A percentile compares a stretch with the other conserved stretches of the same genome.
Evolutionary conservation across 495 filamentous ascomycete genomes (phyloP).

Genomic region (Lindgomyces ingoldianus): DNA sequence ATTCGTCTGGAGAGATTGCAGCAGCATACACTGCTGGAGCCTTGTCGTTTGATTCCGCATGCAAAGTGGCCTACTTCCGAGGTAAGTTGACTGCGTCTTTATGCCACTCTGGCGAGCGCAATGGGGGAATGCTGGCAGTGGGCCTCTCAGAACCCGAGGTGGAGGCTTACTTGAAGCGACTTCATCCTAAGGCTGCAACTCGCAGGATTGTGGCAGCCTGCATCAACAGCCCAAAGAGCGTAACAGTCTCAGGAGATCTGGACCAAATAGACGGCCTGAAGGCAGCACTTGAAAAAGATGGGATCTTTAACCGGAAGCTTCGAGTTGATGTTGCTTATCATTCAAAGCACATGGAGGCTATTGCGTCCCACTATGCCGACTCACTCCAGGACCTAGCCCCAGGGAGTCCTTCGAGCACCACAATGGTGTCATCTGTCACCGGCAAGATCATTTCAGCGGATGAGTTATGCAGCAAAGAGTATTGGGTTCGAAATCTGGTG

Average conservation of each 20-base stretch:
- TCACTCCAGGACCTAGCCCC: background rate
- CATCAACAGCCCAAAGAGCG: constrained; percentile 18
- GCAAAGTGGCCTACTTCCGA: constrained; percentile 11
- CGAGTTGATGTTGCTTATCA: constrained; percentile 15
- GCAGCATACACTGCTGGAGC: constrained; percentile 13
- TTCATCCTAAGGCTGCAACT: background rate
- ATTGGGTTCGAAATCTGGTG: constrained; percentile 9
- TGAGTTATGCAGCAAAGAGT: background rate
- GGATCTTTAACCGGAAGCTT: constrained; percentile 6
- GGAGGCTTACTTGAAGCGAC: background rate
- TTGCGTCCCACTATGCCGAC: background rate
- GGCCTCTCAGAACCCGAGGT: constrained; percentile 2
- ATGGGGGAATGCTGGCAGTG: constrained; percentile 6
- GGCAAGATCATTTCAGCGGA: background rate
- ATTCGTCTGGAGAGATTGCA: constrained; percentile 27
- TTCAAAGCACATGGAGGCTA: constrained; percentile 10
- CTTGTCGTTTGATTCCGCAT: background rate
- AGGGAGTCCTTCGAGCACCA: background rate
- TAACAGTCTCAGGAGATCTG: constrained; percentile 9
- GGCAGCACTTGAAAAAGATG: background rate
- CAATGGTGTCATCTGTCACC: constrained; percentile 7
- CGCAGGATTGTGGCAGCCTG: background rate
- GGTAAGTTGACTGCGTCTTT: background rate
- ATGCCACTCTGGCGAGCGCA: background rate
- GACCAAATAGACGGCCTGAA: background rate